Evolutionary conservation across 495 filamentous ascomycete species (phyloP).

Genomic region (Penicillium simplicissimum): DNA sequence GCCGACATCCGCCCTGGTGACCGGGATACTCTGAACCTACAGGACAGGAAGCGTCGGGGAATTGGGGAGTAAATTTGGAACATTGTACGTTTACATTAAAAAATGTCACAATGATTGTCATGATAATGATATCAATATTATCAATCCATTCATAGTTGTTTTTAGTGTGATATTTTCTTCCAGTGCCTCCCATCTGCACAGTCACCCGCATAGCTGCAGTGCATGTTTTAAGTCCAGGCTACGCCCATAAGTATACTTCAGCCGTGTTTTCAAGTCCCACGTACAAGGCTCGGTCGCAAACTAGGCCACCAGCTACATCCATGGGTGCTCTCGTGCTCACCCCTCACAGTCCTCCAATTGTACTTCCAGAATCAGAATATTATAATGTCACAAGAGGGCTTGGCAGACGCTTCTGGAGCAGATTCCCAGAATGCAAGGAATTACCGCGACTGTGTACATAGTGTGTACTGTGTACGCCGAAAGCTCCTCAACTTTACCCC

Average conservation of each 20-base stretch:
- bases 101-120: conserved; percentile 11
- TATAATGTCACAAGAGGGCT: background rate
- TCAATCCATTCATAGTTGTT: background rate
- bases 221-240: background rate
- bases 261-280: background rate
- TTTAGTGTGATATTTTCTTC: background rate
- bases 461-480: no score
- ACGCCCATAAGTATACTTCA: background rate
- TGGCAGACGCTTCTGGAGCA: background rate
- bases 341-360: background rate
- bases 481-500: background rate
- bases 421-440: background rate
- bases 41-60: conserved; percentile 32
- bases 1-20: conserved; percentile 43
- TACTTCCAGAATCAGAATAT: no score
- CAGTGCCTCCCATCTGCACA: background rate
- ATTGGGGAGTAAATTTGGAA: conserved; percentile 20
- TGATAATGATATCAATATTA: background rate
- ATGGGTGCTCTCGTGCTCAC: background rate
- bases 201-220: background rate
- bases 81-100: background rate
- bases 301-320: background rate
- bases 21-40: conserved; percentile 40
- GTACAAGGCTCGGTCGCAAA: background rate
- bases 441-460: background rate